Conservation (phyloP, 495 filamentous ascomycete species). For the Choiromyces venosus region DNA sequence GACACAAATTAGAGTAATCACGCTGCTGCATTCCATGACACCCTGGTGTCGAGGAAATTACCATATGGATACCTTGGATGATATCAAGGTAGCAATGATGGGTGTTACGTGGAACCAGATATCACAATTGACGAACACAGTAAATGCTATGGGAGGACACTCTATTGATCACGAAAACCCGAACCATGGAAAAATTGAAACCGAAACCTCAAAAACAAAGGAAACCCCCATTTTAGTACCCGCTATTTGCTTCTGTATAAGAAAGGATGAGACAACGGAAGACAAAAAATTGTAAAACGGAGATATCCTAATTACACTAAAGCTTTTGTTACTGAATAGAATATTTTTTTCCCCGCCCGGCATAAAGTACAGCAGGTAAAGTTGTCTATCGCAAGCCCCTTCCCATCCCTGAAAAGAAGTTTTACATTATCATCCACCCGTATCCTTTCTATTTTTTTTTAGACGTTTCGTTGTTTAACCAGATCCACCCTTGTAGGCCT, state of each 20-base stretch:
- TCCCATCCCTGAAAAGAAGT: constrained; percentile 8
- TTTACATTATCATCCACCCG: constrained; percentile 19
- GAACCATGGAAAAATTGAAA: constrained; percentile 17
- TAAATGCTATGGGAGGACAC: constrained; percentile 1
- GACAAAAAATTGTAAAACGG: constrained; percentile 4
- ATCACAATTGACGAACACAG: not conserved
- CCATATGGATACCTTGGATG: too few relatives aligned
- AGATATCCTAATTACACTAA: constrained; percentile 10
- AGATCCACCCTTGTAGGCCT: constrained; percentile 94
- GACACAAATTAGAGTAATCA: not conserved
- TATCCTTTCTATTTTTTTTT: constrained; percentile 17
- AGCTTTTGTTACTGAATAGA: constrained; percentile 17
- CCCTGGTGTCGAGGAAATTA: too few relatives aligned
- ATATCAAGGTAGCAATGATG: not conserved
- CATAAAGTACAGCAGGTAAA: constrained; percentile 23
- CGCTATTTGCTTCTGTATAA: constrained; percentile 11
- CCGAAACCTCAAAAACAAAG: constrained; percentile 16
- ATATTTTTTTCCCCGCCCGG: constrained; percentile 3
- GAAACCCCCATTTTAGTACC: constrained; percentile 16
- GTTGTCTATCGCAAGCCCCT: constrained; percentile 14
- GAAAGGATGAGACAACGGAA: constrained; percentile 3
- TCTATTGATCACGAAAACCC: constrained; percentile 11
- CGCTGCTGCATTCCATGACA: not conserved
- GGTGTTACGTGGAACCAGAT: not conserved
- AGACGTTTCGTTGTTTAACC: constrained; percentile 53